These are phyloP conservation scores for Decorospora gaudefroyi DNA, from an alignment of 2,329 filamentous ascomycete species.

Conservation along the genomic window DNA sequence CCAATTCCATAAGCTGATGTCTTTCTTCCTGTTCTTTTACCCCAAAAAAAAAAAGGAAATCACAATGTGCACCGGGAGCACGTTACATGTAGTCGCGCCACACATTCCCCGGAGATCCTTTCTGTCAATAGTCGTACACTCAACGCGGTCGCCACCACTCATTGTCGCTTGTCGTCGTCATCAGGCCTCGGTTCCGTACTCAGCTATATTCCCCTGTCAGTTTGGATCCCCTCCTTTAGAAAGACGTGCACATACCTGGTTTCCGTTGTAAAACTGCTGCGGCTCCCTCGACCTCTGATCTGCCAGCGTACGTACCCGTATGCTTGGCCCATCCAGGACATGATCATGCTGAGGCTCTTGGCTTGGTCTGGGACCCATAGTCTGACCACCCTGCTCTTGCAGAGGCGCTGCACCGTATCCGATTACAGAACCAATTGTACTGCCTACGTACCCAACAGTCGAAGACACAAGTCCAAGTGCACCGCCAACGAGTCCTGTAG, in stretches of 20 bases:
- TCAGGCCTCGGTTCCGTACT: slow-evolving; percentile 14
- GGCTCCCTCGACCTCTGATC: slow-evolving; percentile 57
- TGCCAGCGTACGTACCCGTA: slow-evolving; percentile 52
- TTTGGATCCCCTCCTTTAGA: neutral
- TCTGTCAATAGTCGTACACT: too few relatives aligned
- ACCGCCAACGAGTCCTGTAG: slow-evolving; percentile 41
- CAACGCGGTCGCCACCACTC: too few relatives aligned
- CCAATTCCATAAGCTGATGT: too few relatives aligned
- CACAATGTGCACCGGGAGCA: too few relatives aligned
- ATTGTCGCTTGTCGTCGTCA: slow-evolving; percentile 11
- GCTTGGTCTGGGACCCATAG: slow-evolving; percentile 14
- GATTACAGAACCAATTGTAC: slow-evolving; percentile 38
- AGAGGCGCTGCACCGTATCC: slow-evolving; percentile 27
- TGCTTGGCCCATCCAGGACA: slow-evolving; percentile 25
- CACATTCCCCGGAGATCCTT: too few relatives aligned
- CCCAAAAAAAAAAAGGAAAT: too few relatives aligned
- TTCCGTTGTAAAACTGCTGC: slow-evolving; percentile 86
- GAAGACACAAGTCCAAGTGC: slow-evolving; percentile 43
- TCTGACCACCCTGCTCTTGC: slow-evolving; percentile 15
- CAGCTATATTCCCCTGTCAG: slow-evolving; percentile 9
- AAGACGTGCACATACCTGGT: slow-evolving; percentile 66
- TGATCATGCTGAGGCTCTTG: slow-evolving; percentile 16
- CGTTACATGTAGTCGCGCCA: too few relatives aligned
- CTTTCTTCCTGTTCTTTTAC: too few relatives aligned
- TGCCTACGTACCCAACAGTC: slow-evolving; percentile 42